Percentiles rank a stretch among this genome's conserved stretches.
phyloP scores from a whole-genome alignment of 164 flowering plant genomes.

The Cinnamomum micranthum region DNA sequence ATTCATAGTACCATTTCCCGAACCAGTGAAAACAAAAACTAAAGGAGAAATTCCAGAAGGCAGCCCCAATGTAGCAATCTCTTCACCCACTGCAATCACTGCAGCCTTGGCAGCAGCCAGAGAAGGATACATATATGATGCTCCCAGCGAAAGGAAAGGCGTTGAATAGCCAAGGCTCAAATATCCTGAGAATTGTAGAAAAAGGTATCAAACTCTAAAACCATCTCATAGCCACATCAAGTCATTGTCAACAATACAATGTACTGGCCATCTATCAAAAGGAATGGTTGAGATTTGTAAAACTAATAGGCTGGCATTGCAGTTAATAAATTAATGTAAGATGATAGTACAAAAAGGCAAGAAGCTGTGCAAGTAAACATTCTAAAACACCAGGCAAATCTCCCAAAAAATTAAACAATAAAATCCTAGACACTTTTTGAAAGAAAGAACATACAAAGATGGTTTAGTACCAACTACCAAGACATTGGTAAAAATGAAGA shows the following conservation, averaged over 20 bases:
- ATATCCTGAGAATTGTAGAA: constrained; percentile 53
- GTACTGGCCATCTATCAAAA: background rate
- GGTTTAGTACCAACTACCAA: background rate
- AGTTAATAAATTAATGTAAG: too few relatives aligned
- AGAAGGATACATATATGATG: constrained; percentile 93
- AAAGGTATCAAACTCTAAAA: background rate
- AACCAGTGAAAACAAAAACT: constrained; percentile 87
- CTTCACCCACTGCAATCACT: constrained; percentile 91
- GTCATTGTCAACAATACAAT: background rate
- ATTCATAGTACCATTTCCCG: constrained; percentile 77
- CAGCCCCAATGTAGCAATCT: constrained; percentile 79
- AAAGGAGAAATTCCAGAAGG: constrained; percentile 88
- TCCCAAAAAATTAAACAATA: background rate
- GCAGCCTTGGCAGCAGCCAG: constrained; percentile 98
- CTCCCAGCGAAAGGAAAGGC: constrained; percentile 89
- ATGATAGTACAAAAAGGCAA: background rate
- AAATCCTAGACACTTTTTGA: too few relatives aligned
- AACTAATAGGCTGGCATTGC: background rate
- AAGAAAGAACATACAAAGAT: background rate
- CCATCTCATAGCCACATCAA: background rate
- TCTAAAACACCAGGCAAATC: background rate
- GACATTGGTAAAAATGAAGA: background rate
- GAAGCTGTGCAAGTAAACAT: background rate
- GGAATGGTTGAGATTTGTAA: background rate
- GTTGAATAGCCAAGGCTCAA: constrained; percentile 91